Evolutionary conservation across 768 basidiomycete genomes (phyloP).

Genomic region (Tulasnella sp.): DNA sequence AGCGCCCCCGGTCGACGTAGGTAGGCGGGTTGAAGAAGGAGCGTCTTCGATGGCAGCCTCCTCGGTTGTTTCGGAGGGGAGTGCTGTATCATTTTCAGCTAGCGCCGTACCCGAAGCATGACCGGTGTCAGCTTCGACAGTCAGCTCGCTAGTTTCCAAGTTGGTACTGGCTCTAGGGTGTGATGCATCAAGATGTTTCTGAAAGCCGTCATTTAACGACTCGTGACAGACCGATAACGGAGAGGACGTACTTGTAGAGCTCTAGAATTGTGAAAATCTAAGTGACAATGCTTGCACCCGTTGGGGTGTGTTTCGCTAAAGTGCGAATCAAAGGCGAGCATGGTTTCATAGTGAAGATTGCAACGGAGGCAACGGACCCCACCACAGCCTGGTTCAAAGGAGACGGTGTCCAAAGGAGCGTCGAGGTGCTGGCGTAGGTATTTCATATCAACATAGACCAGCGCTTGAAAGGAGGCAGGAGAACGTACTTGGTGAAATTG

Average conservation of each 20-base stretch:
- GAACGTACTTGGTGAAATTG: background rate
- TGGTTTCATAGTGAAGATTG: background rate
- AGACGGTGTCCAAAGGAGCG: background rate
- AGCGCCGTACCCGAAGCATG: background rate
- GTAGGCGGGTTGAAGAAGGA: too few relatives aligned
- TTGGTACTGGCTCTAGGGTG: too few relatives aligned
- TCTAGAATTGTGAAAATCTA: constrained; percentile 7
- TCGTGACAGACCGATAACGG: background rate
- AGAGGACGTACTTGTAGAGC: background rate
- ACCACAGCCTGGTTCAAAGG: background rate
- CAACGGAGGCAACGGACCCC: background rate
- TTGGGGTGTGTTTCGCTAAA: background rate
- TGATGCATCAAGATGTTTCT: background rate
- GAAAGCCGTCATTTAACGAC: background rate
- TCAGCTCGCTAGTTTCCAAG: background rate
- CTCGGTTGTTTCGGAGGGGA: too few relatives aligned
- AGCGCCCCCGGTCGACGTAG: too few relatives aligned
- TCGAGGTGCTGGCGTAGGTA: background rate
- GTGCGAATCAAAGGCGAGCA: background rate
- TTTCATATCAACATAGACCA: background rate
- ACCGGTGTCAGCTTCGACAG: background rate
- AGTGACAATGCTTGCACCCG: background rate
- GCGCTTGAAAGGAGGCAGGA: too few relatives aligned
- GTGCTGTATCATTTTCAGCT: too few relatives aligned
- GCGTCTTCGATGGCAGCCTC: too few relatives aligned